Conservation (phyloP, 1,284 basidiomycete species). For the Ustilago vetiveriae region DNA sequence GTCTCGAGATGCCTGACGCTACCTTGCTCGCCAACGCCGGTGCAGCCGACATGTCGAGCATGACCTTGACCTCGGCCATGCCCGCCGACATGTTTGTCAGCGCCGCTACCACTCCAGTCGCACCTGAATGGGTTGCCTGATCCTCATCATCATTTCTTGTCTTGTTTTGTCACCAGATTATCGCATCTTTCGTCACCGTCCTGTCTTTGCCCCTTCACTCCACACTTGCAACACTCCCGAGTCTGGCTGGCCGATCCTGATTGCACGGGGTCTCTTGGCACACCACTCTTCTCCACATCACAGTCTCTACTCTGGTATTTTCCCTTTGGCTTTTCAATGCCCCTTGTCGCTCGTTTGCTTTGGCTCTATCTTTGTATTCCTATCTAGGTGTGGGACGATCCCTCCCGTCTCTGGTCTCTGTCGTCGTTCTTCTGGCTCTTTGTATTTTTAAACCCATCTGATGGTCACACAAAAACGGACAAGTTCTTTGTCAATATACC, state of each 20-base stretch:
- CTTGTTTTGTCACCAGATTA: no score
- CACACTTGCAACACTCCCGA: slow-evolving; percentile 6
- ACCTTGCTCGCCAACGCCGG: slow-evolving; percentile 24
- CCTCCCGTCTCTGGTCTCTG: slow-evolving; percentile 20
- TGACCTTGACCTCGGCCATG: slow-evolving; percentile 42
- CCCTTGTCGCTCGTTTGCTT: neutral
- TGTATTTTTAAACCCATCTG: slow-evolving; percentile 32
- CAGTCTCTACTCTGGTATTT: slow-evolving; percentile 17
- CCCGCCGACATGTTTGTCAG: slow-evolving; percentile 33
- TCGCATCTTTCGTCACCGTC: no score
- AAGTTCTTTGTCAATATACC: slow-evolving; percentile 41
- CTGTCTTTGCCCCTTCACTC: neutral
- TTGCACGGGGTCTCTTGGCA: slow-evolving; percentile 12
- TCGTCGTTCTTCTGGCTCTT: neutral
- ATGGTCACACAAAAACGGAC: slow-evolving; percentile 18
- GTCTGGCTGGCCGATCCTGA: slow-evolving; percentile 30
- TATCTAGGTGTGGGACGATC: slow-evolving; percentile 1
- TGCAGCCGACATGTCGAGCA: slow-evolving; percentile 33
- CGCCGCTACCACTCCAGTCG: slow-evolving; percentile 25
- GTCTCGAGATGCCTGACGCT: slow-evolving; percentile 33
- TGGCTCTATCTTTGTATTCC: slow-evolving; percentile 16
- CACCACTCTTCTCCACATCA: slow-evolving; percentile 25
- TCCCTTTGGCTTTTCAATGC: neutral
- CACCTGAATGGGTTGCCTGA: slow-evolving; percentile 30
- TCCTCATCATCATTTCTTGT: slow-evolving; percentile 6